Conservation (phyloP, 495 filamentous ascomycete species). For the Delitschia confertaspora region DNA sequence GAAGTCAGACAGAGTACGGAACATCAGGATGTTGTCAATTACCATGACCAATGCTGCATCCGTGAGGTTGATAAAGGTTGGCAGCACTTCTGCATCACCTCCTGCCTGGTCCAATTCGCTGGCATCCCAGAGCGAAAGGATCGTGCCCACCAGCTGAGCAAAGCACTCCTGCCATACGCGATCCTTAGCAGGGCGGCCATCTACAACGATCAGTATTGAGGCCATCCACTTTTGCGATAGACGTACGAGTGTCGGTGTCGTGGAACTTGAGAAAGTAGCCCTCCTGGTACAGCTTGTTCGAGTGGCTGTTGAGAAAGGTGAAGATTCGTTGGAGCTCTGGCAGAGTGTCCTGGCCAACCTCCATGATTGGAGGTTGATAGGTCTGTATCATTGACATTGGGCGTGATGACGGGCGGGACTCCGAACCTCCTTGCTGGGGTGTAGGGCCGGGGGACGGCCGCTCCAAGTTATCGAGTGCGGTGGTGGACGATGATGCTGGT, state of each 20-base stretch:
- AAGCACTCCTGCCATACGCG: conserved; percentile 95
- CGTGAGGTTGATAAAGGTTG: conserved; percentile 93
- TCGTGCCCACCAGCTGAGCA: conserved; percentile 89
- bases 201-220: conserved; percentile 42
- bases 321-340: conserved; percentile 94
- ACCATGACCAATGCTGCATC: conserved; percentile 98
- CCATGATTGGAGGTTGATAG: conserved; percentile 81
- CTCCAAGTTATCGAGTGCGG: conserved; percentile 18
- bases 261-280: conserved; percentile 95
- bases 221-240: neutral
- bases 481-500: conserved; percentile 12
- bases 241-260: conserved; percentile 80
- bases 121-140: conserved; percentile 93
- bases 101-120: conserved; percentile 82
- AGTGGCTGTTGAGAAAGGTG: conserved; percentile 85
- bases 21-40: conserved; percentile 4
- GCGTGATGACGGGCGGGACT: conserved; percentile 43
- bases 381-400: conserved; percentile 62
- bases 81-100: conserved; percentile 73
- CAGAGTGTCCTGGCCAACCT: conserved; percentile 72
- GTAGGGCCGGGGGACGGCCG: conserved; percentile 11
- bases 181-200: conserved; percentile 76
- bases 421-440: conserved; percentile 19
- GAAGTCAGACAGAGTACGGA: conserved; percentile 47
- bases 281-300: conserved; percentile 94